Conservation (phyloP, 2,329 filamentous ascomycete species). For the Ophiosphaerella herpotricha region DNA sequence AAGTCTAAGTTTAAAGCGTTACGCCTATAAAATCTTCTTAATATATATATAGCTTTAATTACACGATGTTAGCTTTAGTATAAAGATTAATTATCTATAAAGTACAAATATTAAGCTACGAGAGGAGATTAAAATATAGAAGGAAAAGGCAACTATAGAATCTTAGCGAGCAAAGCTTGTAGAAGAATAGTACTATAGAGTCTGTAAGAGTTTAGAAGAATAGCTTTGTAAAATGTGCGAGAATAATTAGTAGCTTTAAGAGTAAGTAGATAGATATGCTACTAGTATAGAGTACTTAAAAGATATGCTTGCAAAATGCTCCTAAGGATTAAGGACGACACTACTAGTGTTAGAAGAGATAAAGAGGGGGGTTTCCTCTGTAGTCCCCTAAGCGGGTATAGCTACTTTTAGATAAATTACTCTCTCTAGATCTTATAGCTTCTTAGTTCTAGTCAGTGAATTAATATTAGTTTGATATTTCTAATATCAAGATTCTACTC, state of each 20-base stretch:
- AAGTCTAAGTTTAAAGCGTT: no score
- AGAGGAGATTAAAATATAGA: conserved; percentile 13
- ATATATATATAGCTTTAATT: no score
- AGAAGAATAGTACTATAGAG: conserved; percentile 8
- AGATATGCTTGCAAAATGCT: not conserved
- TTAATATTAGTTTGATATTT: no score
- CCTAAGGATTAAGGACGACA: no score
- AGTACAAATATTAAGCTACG: conserved; percentile 13
- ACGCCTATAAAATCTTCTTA: no score
- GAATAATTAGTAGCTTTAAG: not conserved
- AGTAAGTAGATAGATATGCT: not conserved
- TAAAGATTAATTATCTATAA: conserved; percentile 13
- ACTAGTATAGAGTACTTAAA: not conserved
- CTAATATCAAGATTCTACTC: no score
- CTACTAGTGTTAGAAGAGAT: no score
- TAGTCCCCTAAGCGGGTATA: no score
- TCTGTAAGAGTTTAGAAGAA: not conserved
- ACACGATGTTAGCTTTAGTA: conserved; percentile 4
- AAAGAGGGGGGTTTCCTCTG: no score
- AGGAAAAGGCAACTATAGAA: conserved; percentile 15
- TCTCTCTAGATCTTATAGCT: no score
- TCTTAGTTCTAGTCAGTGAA: no score
- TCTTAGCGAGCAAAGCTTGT: conserved; percentile 15
- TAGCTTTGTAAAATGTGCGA: conserved; percentile 9
- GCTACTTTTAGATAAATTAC: no score